Base-by-base conservation (phyloP, 2,329 filamentous ascomycete genomes). In the Aspergillus hortae region DNA sequence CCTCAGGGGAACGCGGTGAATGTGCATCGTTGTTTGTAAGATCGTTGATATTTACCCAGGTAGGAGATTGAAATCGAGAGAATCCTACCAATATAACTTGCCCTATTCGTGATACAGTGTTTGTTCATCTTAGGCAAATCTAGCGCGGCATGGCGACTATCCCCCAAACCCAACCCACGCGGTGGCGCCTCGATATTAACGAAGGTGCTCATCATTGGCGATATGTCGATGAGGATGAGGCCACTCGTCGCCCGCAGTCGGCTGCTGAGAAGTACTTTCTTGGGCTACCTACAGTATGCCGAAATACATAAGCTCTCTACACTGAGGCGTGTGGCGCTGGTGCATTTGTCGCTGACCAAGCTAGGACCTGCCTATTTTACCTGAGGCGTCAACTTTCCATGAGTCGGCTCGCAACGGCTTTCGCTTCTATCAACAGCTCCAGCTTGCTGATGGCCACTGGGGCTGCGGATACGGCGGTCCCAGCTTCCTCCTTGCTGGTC, bases 371-470 rank as follows among this genome's bases (percentile, higher is more conserved):
- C 35, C 35, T 7, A n/a, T 12, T 9, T 12, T 38, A 6, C 35
- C 35, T 12, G 15, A 38, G 14, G 11, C 35, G 35, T 17, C 14
- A 38, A 38, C 7, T 12, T 38, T 38, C 35, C 35, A 38, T 32
- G 47, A 44, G 11, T 27, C 47, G 2, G 47, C 32, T 11, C 25
- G 14, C 5, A 49, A 49, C 14, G 47, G 47, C 5, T 42, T 49
- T 21, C 40, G 36, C 7, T 49, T 44, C 40, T 49, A 43, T 32
- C 36, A 49, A 33, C 19, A 30, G 2, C 47, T 49, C 6, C 47
- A 49, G 47, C 47, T 49, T 11, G 9, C 15, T 2, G 17, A 41
- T 5, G 47, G 47, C 38, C 38, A 49, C 40, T 49, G 47, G 47
- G 47, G 38, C n/a, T 49, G 47, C 23, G 40, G 19, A 15, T 49